Base-by-base conservation (phyloP, 23 red algal genomes). In the Cyanidiococcus yangmingshanensis region DNA sequence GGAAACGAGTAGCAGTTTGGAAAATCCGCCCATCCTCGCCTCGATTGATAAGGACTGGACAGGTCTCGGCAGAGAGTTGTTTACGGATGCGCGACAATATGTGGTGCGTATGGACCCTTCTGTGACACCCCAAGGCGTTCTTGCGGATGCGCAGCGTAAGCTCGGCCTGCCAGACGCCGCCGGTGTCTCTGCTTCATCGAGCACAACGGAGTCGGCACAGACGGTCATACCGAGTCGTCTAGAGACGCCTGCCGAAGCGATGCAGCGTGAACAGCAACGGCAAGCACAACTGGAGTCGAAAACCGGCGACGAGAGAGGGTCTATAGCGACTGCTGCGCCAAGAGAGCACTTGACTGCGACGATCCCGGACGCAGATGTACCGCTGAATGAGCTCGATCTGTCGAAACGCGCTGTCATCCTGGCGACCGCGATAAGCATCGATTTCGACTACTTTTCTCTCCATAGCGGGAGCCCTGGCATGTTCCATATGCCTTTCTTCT, bases 401-500 rank as follows among this genome's bases (percentile, higher is more conserved):
- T 67, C 54, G 15, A 80, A 97, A 76, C 84, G 89, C 35, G 93
- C 93, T 1, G 85, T 89, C 25, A 74, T 91, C 45, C 75, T 97
- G 38, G 93, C 84, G 7, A 67, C 80, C 17, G 87, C 93, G 15
- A 82, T 97, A n/a, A 77, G 78, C 0, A 90, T 97, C 36, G 93
- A 97, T 71, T 97, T 90, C 74, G 93, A 97, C 79, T 97, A 97
- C 54, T 97, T 97, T 76, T 90, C 87, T 17, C 58, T 97, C 12
- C 93, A 97, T 74, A 85, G 79, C 57, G 74, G 87, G 17, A 80
- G 87, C 2, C 68, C 82, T 24, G 87, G 84, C 38, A 59, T 40
- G 36, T 68, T 50, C 29, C 67, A 41, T 17, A 59, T 91, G 30
- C 75, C 75, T 26, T 77, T 77, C 40, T 27, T 77, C n/a, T 77